Conservation (phyloP, 208 protist genomes). For the Acanthamoeba healyi region DNA sequence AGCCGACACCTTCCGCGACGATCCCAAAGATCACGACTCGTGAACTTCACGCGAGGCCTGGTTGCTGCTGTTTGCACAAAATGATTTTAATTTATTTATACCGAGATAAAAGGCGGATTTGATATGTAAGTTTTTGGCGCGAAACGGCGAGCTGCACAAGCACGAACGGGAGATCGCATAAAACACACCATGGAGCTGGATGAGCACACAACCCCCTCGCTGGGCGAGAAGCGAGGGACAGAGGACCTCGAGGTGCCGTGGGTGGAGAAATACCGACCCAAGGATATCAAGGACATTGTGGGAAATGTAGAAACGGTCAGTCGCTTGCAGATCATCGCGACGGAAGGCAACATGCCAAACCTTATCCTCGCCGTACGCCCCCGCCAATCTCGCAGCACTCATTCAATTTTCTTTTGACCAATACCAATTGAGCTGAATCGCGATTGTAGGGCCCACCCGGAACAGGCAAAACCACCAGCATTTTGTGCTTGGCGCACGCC, state of each 20-base stretch:
- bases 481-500: conserved; percentile 96
- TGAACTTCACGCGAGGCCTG: too few relatives aligned
- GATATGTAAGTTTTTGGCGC: too few relatives aligned
- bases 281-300: conserved; percentile 96
- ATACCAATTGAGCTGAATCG: background rate
- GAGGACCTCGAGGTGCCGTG: conserved; percentile 91
- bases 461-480: conserved; percentile 97
- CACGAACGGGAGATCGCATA: background rate
- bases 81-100: too few relatives aligned
- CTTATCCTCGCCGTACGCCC: conserved; percentile 94
- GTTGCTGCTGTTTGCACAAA: too few relatives aligned
- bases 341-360: conserved; percentile 98
- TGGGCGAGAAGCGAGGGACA: background rate
- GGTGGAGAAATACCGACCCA: conserved; percentile 99
- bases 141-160: background rate
- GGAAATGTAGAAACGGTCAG: conserved; percentile 98
- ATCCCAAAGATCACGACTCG: background rate
- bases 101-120: too few relatives aligned
- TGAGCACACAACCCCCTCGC: background rate
- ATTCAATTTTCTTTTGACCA: background rate
- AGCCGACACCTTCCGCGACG: background rate
- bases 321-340: conserved; percentile 96
- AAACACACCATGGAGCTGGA: conserved; percentile 20
- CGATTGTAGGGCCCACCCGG: conserved; percentile 92
- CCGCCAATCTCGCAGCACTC: background rate